These are phyloP conservation scores for Ustilago tritici DNA, from an alignment of 1,284 basidiomycete genomes.

Conservation along the genomic window DNA sequence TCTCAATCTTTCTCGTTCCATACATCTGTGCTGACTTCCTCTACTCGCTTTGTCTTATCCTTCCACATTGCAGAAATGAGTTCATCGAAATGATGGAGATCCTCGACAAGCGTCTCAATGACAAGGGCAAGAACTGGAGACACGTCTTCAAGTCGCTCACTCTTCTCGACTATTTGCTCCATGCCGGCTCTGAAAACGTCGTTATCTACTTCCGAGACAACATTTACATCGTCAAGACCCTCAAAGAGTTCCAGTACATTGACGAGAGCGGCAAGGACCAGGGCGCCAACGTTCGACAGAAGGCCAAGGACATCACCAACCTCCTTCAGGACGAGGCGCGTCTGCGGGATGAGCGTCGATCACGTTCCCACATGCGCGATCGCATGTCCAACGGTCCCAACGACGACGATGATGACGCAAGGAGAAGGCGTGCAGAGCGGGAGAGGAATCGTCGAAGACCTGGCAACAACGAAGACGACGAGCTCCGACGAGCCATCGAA, in stretches of 20 bases:
- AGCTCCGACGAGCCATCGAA: slow-evolving; percentile 73
- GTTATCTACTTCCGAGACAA: slow-evolving; percentile 98
- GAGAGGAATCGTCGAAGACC: slow-evolving; percentile 41
- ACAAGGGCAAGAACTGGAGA: slow-evolving; percentile 99
- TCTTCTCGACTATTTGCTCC: slow-evolving; percentile 94
- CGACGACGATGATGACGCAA: slow-evolving; percentile 77
- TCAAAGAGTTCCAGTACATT: slow-evolving; percentile 97
- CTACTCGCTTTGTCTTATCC: background rate
- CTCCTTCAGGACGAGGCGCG: slow-evolving; percentile 89
- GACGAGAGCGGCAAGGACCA: slow-evolving; percentile 97
- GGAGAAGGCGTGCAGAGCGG: slow-evolving; percentile 43
- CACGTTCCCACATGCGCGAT: slow-evolving; percentile 91
- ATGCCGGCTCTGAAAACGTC: slow-evolving; percentile 96
- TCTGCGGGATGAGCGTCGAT: slow-evolving; percentile 85
- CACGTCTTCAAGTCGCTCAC: slow-evolving; percentile 99
- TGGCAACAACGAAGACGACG: slow-evolving; percentile 72
- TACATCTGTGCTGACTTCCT: slow-evolving; percentile 1
- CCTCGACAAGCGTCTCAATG: slow-evolving; percentile 97
- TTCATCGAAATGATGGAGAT: slow-evolving; percentile 99
- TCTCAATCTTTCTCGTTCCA: too few relatives aligned
- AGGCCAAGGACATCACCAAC: slow-evolving; percentile 98
- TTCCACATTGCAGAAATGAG: slow-evolving; percentile 78
- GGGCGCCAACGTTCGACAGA: slow-evolving; percentile 95
- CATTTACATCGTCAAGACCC: slow-evolving; percentile 96
- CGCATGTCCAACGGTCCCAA: slow-evolving; percentile 78